These are phyloP conservation scores for Nematodospora valgi DNA, from an alignment of 805 yeast species.

Conservation along the genomic window DNA sequence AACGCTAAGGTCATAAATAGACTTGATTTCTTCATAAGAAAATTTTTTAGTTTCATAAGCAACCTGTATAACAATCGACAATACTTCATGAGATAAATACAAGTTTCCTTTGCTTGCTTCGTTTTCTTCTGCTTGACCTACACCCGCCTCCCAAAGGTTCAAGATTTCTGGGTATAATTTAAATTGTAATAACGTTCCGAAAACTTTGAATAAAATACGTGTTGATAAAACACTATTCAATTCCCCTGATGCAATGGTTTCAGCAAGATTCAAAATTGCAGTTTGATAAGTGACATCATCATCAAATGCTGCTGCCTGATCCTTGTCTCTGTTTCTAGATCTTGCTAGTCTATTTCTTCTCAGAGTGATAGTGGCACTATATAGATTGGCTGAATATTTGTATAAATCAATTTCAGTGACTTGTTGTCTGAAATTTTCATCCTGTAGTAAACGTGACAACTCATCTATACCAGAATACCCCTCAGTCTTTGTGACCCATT, in stretches of 20 bases:
- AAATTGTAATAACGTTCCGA: slow-evolving; percentile 46
- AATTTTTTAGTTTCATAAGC: slow-evolving; percentile 59
- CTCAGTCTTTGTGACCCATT: no score
- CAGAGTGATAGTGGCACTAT: slow-evolving; percentile 23
- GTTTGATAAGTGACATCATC: slow-evolving; percentile 29
- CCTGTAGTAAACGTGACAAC: no score
- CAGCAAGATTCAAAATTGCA: slow-evolving; percentile 30
- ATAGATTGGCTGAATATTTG: slow-evolving; percentile 19
- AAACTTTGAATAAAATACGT: slow-evolving; percentile 21
- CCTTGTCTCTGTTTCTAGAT: slow-evolving; percentile 35
- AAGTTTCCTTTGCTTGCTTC: slow-evolving; percentile 25
- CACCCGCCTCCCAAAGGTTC: slow-evolving; percentile 66
- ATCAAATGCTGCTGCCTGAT: slow-evolving; percentile 24
- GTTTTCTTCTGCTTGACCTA: slow-evolving; percentile 32
- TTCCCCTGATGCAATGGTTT: slow-evolving; percentile 27
- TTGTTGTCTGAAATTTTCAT: slow-evolving; percentile 15
- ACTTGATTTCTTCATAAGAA: slow-evolving; percentile 56
- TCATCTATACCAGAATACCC: no score
- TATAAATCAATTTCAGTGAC: slow-evolving; percentile 20
- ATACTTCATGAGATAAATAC: slow-evolving; percentile 61
- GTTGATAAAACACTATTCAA: slow-evolving; percentile 21
- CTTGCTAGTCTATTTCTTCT: slow-evolving; percentile 32
- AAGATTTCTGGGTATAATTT: slow-evolving; percentile 62
- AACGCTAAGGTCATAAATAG: slow-evolving; percentile 48
- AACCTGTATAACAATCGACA: slow-evolving; percentile 66